Evolutionary conservation across 2,329 filamentous ascomycete species (phyloP), one percentile per base, ranked within the genome.

Genomic region (Pseudocercospora eumusae): DNA sequence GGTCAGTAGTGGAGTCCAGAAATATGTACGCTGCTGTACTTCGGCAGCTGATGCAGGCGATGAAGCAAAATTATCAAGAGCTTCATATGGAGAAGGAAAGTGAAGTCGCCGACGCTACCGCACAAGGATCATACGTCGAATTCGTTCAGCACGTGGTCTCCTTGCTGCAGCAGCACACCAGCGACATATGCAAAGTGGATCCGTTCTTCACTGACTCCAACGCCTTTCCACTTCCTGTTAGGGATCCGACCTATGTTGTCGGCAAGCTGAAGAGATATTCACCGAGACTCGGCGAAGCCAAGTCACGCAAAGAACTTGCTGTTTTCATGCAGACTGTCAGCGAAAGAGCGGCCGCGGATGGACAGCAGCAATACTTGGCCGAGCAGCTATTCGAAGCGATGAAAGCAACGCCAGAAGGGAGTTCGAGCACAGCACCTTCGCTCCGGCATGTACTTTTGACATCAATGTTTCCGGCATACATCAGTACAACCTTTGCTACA

Each of bases 201-300:
- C 72, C 76, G 0, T 88, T 86, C 76, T 88, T 87, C 72, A 86
- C 82, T 1, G 82, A 87, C 65, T 84, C 85, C 1, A 75, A 78
- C 1, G 78, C 80, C 0, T 88, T 88, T 69, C 86, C 86, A 2
- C 75, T 88, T 4, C 86, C 86, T 5, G 78, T 79, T 2, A 77
- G 75, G 1, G 86, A 88, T 68, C 86, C 86, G 1, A 83, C 80
- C 0, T 88, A 88, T 69, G 84, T 88, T 23, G 82, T 87, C 4
- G 85, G 84, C 8, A 81, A 81, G 61, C 75, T 88, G 31, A 85
- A 83, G 65, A 81, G 83, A 49, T 88, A 88, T 63, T 81, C 80
- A 11, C 77, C 83, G 1, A 85, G 83, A 66, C 74, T 87, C 15
- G 28, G 28, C 10, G 78, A 82, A 23, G 65, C 75, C 7, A 80